Conservation (phyloP, 768 basidiomycete genomes). For the Suillus luteus region DNA sequence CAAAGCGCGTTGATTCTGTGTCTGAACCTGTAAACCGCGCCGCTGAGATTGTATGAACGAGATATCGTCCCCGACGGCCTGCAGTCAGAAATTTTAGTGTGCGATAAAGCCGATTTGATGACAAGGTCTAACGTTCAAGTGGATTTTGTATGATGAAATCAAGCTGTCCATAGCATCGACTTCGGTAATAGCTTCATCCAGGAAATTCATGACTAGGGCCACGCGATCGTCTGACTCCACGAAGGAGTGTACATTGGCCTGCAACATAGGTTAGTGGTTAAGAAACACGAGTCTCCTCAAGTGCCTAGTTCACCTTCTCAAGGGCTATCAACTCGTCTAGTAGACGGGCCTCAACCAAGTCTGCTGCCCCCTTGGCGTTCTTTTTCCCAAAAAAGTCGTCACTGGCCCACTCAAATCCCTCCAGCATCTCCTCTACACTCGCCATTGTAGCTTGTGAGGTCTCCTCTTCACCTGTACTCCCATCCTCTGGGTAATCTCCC, state of each 20-base stretch:
- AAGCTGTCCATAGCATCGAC: conserved; percentile 88
- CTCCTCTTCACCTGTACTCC: conserved; percentile 67
- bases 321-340: conserved; percentile 89
- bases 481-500: conserved; percentile 44
- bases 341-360: conserved; percentile 88
- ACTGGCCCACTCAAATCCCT: conserved; percentile 96
- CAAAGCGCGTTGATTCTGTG: conserved; percentile 88
- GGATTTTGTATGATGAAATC: conserved; percentile 93
- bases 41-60: conserved; percentile 95
- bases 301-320: conserved; percentile 68
- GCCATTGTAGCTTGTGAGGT: conserved; percentile 79
- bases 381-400: conserved; percentile 72
- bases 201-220: conserved; percentile 76
- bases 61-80: conserved; percentile 97
- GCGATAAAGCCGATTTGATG: conserved; percentile 2
- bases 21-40: conserved; percentile 95
- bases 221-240: conserved; percentile 95
- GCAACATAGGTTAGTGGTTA: conserved; percentile 13
- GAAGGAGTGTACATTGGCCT: conserved; percentile 98
- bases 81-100: conserved; percentile 19
- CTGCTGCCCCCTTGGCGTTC: conserved; percentile 72
- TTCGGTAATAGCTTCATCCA: conserved; percentile 88
- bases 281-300: neutral
- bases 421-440: conserved; percentile 97
- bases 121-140: conserved; percentile 73